Percentiles rank a stretch among this genome's conserved stretches.
These are phyloP conservation scores for Saccharomycopsis vini DNA, from an alignment of 805 yeast genomes.

Conservation along the genomic window DNA sequence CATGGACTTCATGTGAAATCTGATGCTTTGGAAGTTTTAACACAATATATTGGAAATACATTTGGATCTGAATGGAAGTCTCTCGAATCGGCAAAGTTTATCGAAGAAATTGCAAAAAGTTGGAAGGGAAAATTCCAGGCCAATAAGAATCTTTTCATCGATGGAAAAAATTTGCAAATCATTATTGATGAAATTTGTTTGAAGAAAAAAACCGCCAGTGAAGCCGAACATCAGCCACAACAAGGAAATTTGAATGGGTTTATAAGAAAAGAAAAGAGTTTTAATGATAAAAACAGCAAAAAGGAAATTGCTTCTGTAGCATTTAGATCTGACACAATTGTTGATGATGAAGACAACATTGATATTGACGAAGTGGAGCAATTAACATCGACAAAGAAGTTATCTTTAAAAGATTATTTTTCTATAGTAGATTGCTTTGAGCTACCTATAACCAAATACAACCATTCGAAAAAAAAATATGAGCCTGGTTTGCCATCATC, in stretches of 20 bases:
- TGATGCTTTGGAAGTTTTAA: constrained; percentile 64
- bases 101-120: constrained; percentile 68
- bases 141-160: constrained; percentile 78
- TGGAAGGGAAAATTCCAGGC: constrained; percentile 66
- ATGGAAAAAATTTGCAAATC: constrained; percentile 56
- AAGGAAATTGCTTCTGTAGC: background rate
- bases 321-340: constrained; percentile 20
- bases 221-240: no score
- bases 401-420: constrained; percentile 17
- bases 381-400: constrained; percentile 15
- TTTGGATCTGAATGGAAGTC: constrained; percentile 88
- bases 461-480: constrained; percentile 54
- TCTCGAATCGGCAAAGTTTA: constrained; percentile 45
- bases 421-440: constrained; percentile 46
- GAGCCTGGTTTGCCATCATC: constrained; percentile 23
- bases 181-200: constrained; percentile 53
- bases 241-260: no score
- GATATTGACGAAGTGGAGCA: constrained; percentile 17
- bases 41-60: constrained; percentile 63
- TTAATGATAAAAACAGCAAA: no score
- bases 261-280: no score
- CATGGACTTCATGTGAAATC: constrained; percentile 87
- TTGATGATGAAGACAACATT: constrained; percentile 13
- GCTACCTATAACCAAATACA: constrained; percentile 59
- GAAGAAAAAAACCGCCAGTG: constrained; percentile 19